phyloP scores from a whole-genome alignment of 208 protist species.

The Zelonia costaricensis region DNA sequence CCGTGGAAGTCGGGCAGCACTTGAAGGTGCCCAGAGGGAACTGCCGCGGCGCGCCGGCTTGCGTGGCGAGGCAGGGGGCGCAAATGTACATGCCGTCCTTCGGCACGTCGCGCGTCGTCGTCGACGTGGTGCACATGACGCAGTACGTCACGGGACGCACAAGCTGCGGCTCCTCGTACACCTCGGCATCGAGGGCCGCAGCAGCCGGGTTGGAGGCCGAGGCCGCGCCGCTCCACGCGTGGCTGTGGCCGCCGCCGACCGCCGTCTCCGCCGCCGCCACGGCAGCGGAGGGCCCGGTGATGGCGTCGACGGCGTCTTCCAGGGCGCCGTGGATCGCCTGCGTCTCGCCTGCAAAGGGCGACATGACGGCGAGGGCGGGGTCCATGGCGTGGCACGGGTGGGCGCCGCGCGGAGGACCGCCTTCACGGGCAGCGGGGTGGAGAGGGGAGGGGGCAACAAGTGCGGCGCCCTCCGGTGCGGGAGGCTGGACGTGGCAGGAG shows the following conservation, averaged over 20 bases:
- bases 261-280: background rate
- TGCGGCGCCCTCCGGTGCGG: no score
- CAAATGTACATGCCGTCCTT: constrained; percentile 73
- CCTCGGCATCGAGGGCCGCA: background rate
- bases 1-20: constrained; percentile 80
- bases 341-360: constrained; percentile 65
- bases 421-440: no score
- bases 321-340: constrained; percentile 48
- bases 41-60: constrained; percentile 13
- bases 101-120: constrained; percentile 44
- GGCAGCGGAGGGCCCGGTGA: constrained; percentile 21
- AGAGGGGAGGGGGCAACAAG: no score
- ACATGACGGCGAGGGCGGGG: constrained; percentile 66
- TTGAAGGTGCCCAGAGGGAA: constrained; percentile 79
- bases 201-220: constrained; percentile 1
- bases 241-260: no score
- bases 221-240: background rate
- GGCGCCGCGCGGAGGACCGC: no score
- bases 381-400: constrained; percentile 58
- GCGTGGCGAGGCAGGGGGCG: constrained; percentile 36
- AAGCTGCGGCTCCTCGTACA: no score
- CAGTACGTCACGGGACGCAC: constrained; percentile 34
- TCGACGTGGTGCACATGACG: constrained; percentile 38
- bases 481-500: no score
- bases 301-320: constrained; percentile 52